Percentiles rank a stretch among this genome's conserved stretches.
Conservation (phyloP, 257 asterid species). For the Penstemon barbatus region DNA sequence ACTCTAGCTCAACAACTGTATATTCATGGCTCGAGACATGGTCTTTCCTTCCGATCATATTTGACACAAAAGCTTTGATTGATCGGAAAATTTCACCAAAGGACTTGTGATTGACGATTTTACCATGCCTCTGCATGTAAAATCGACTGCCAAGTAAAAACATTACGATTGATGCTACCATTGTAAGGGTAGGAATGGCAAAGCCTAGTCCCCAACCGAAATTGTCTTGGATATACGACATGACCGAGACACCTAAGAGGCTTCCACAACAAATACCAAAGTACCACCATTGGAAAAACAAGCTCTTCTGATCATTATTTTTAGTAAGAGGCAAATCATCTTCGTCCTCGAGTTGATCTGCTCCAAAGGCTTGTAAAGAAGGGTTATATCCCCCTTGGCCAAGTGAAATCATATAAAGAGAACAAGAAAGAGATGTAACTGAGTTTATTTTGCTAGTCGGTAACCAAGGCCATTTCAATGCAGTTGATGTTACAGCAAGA, state of each 20-base stretch:
- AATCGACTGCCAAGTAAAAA: conserved; percentile 58
- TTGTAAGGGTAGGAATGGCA: conserved; percentile 68
- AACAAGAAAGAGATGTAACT: conserved; percentile 50
- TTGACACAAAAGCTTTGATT: conserved; percentile 41
- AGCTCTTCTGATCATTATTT: conserved; percentile 43
- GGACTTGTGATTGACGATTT: conserved; percentile 30
- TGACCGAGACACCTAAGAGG: conserved; percentile 67
- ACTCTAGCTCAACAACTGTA: conserved; percentile 65
- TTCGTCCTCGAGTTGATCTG: conserved; percentile 63
- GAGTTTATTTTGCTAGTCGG: conserved; percentile 35
- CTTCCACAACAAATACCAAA: conserved; percentile 88
- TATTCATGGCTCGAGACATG: conserved; percentile 24
- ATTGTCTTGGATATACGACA: conserved; percentile 84
- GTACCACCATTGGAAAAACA: conserved; percentile 93
- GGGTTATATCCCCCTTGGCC: conserved; percentile 91
- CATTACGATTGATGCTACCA: conserved; percentile 54
- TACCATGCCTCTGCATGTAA: conserved; percentile 38
- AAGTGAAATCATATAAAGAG: conserved; percentile 71
- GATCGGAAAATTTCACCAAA: conserved; percentile 36
- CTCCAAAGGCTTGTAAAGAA: conserved; percentile 91
- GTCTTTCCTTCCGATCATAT: conserved; percentile 39
- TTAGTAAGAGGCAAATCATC: conserved; percentile 43
- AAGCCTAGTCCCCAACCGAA: conserved; percentile 94
- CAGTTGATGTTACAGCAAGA: conserved; percentile 66
- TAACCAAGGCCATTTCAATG: conserved; percentile 62